These are phyloP conservation scores for Coniochaeta ligniaria DNA, from an alignment of 2,329 filamentous ascomycete species.

Conservation along the genomic window DNA sequence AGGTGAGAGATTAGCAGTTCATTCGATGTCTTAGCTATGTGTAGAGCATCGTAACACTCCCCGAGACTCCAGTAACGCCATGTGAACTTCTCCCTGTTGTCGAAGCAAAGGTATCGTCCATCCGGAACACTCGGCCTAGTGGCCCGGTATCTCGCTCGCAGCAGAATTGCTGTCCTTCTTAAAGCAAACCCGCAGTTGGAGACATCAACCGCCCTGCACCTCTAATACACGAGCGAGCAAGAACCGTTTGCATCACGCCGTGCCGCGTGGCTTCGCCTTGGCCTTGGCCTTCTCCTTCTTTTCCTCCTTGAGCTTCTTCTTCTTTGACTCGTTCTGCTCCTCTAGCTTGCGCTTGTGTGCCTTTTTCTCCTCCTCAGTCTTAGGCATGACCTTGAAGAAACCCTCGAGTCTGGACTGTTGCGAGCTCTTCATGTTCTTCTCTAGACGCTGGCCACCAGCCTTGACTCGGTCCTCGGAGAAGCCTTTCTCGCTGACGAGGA, in stretches of 20 bases:
- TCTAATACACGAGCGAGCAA: neutral
- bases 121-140: neutral
- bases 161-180: neutral
- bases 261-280: conserved; percentile 77
- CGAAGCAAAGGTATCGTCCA: neutral
- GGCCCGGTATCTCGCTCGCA: neutral
- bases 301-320: conserved; percentile 90
- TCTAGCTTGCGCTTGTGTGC: conserved; percentile 88
- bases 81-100: neutral
- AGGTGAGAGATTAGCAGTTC: neutral
- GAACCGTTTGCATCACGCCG: conserved; percentile 24
- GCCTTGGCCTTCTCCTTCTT: conserved; percentile 91
- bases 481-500: conserved; percentile 87
- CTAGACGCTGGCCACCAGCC: conserved; percentile 65
- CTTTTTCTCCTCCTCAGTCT: conserved; percentile 79
- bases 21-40: neutral
- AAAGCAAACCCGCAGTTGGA: neutral
- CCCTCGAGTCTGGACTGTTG: conserved; percentile 91
- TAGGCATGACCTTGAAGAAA: conserved; percentile 91
- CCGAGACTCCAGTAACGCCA: neutral
- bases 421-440: conserved; percentile 84
- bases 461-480: conserved; percentile 94
- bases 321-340: conserved; percentile 83
- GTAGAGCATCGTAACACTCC: neutral
- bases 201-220: neutral